These are phyloP conservation scores for Hanseniaspora occidentalis DNA, from an alignment of 805 yeast genomes.

Conservation along the genomic window DNA sequence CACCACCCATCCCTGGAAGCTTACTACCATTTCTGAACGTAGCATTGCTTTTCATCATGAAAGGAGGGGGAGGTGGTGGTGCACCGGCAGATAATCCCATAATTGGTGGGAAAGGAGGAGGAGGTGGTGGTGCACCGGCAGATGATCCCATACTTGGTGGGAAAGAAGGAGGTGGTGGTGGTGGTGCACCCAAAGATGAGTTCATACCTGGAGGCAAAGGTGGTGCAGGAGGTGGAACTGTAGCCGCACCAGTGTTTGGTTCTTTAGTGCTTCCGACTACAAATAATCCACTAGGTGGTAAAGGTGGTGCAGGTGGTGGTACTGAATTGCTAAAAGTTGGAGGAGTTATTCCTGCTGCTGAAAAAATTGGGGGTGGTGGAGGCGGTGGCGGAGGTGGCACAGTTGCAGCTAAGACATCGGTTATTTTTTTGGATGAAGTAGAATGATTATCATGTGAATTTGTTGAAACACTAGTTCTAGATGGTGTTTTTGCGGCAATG, in stretches of 20 bases:
- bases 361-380: slow-evolving; percentile 1
- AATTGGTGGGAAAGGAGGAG: slow-evolving; percentile 18
- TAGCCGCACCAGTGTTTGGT: slow-evolving; percentile 15
- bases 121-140: slow-evolving; percentile 23
- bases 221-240: slow-evolving; percentile 27
- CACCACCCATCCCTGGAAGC: slow-evolving; percentile 14
- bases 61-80: slow-evolving; percentile 24
- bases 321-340: too few relatives aligned
- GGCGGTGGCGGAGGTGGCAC: slow-evolving; percentile 10
- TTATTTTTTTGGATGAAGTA: neutral
- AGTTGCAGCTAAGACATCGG: slow-evolving; percentile 1
- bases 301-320: slow-evolving; percentile 19
- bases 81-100: slow-evolving; percentile 15
- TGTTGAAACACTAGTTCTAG: slow-evolving; percentile 4
- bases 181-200: neutral
- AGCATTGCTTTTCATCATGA: slow-evolving; percentile 11
- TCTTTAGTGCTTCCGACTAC: slow-evolving; percentile 9
- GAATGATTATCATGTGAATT: slow-evolving; percentile 9
- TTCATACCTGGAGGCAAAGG: slow-evolving; percentile 10
- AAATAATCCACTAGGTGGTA: slow-evolving; percentile 6
- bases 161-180: slow-evolving; percentile 14
- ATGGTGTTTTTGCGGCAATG: neutral
- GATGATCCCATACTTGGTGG: slow-evolving; percentile 8
- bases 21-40: slow-evolving; percentile 18
- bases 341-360: slow-evolving; percentile 5